Evolutionary conservation across 176 grass and related monocot species (phyloP).

Genomic region (Hsuehochloa calcarea): DNA sequence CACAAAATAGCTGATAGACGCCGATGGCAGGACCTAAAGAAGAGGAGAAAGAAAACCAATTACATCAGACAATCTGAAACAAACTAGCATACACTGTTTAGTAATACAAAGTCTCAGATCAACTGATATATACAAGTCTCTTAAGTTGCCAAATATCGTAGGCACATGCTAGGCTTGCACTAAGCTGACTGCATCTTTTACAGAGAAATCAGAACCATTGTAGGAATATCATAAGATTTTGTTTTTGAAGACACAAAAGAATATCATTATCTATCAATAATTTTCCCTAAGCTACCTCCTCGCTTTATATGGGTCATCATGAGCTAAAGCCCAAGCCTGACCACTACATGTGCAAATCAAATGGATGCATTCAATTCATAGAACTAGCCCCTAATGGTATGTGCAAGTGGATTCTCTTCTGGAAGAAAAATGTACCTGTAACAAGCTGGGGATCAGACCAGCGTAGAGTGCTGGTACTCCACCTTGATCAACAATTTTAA

Average conservation of each 20-base stretch:
- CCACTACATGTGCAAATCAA: neutral
- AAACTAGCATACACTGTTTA: neutral
- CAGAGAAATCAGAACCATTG: neutral
- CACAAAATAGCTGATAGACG: slow-evolving; percentile 94
- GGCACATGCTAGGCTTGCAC: neutral
- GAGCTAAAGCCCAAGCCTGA: neutral
- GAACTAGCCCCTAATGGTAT: neutral
- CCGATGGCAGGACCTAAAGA: slow-evolving; percentile 85
- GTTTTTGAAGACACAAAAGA: neutral
- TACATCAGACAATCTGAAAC: neutral
- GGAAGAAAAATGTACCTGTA: slow-evolving; percentile 64
- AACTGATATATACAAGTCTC: neutral
- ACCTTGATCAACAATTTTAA: slow-evolving; percentile 92
- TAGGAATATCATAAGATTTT: neutral
- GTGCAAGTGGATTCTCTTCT: slow-evolving; percentile 14
- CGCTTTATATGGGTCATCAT: neutral
- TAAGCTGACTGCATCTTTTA: neutral
- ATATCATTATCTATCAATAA: neutral
- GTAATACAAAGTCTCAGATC: neutral
- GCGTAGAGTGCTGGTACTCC: slow-evolving; percentile 88
- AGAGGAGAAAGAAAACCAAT: slow-evolving; percentile 21
- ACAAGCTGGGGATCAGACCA: slow-evolving; percentile 93
- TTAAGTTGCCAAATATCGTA: neutral
- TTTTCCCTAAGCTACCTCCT: neutral
- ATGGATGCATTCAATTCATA: neutral